These are phyloP conservation scores for Kwoniella mangroviensis DNA, from an alignment of 768 basidiomycete genomes.

Conservation along the genomic window DNA sequence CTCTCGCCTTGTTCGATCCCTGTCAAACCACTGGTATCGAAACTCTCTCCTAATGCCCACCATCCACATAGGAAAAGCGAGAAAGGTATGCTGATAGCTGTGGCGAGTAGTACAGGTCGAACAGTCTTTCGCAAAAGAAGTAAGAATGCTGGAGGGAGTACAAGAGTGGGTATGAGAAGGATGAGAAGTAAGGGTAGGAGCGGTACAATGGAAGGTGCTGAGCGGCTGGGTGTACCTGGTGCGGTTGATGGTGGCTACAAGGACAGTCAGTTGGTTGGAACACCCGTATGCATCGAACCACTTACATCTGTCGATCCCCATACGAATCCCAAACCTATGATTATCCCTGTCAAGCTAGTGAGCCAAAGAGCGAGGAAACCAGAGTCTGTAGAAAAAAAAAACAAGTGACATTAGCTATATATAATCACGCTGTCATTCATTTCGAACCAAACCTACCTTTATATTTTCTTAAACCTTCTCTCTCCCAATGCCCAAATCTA, in stretches of 20 bases:
- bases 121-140: conserved; percentile 76
- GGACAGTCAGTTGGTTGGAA: too few relatives aligned
- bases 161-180: conserved; percentile 44
- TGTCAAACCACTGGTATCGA: conserved; percentile 45
- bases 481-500: conserved; percentile 48
- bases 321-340: conserved; percentile 52
- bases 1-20: conserved; percentile 37
- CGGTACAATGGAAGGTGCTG: conserved; percentile 52
- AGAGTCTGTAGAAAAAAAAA: conserved; percentile 36
- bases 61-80: conserved; percentile 52
- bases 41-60: conserved; percentile 55
- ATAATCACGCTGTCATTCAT: not conserved
- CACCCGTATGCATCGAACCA: not conserved
- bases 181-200: conserved; percentile 50
- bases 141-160: conserved; percentile 52
- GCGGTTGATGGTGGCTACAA: conserved; percentile 36
- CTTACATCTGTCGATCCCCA: conserved; percentile 57
- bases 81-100: conserved; percentile 54
- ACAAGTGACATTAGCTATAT: not conserved
- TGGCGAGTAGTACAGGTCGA: conserved; percentile 73
- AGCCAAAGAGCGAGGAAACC: conserved; percentile 54
- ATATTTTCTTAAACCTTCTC: conserved; percentile 50
- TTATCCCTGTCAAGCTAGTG: conserved; percentile 43
- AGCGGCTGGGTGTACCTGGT: conserved; percentile 27
- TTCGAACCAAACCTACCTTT: conserved; percentile 41